Base-by-base conservation (phyloP, 2,329 filamentous ascomycete species). In the Ceratocystiopsis minuta region DNA sequence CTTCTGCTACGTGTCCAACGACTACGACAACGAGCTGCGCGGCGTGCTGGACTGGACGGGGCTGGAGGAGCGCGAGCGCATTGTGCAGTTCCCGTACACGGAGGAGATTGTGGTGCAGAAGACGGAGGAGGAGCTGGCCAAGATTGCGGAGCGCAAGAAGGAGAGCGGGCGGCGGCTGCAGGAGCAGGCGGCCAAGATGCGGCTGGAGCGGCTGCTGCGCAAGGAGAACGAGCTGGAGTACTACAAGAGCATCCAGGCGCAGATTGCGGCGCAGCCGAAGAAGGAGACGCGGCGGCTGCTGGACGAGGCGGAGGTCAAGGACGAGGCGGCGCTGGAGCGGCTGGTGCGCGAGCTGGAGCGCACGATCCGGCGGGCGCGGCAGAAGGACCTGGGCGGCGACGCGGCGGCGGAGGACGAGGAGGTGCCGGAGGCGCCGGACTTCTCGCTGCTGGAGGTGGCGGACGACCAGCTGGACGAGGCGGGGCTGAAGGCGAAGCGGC, bases 211-310 rank as follows among this genome's bases (percentile, higher is more conserved):
- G 53, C 67, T 98, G 38, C 84, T 96, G 57, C 82, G 83, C 54
- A 98, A 98, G 60, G 90, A 98, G 60, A 78, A 93, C 55, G 87
- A 96, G 56, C 64, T 96, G 2, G 87, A 93, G 51, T 95, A 94
- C 59, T 95, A 87, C 66, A 86, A 85, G 55, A 75, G 85, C 45
- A 63, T 98, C 4, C 85, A 92, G 54, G 59, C 65, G 32, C 75
- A 75, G 48, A 66, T 95, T 11, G 70, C 68, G 2, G 75, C 79
- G 18, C 74, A 83, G 50, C 87, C 78, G 37, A 98, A 96, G 62
- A 96, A 96, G 59, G 90, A 96, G 55, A 78, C 76, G 3, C 81
- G 82, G 53, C 77, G 84, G 0, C 67, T 95, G 16, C 68, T 98
- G 1, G 90, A 96, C 53, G 78, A 79, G 14, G 85, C 92, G 50